Percentiles rank a stretch among this genome's conserved stretches.
Conservation (phyloP, 768 basidiomycete genomes). For the Podaxis pistillaris region DNA sequence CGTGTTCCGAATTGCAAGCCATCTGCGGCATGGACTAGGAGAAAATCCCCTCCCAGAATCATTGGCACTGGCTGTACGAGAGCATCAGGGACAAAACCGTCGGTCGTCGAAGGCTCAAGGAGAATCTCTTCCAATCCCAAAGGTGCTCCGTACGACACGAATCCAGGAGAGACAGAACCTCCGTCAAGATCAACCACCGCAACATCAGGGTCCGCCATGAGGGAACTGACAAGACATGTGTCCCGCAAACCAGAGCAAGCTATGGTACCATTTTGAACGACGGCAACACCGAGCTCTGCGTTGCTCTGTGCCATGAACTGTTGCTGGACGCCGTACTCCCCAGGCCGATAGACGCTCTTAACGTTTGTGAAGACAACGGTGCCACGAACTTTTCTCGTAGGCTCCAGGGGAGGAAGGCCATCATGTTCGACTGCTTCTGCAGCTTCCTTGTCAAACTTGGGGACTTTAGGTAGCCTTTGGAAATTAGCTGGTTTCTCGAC, state of each 20-base stretch:
- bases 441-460: slow-evolving; percentile 72
- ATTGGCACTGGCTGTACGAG: slow-evolving; percentile 42
- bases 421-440: slow-evolving; percentile 59
- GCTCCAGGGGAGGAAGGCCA: slow-evolving; percentile 71
- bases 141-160: slow-evolving; percentile 69
- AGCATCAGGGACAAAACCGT: slow-evolving; percentile 63
- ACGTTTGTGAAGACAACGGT: slow-evolving; percentile 71
- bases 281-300: slow-evolving; percentile 32
- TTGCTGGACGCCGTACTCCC: slow-evolving; percentile 28
- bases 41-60: slow-evolving; percentile 49
- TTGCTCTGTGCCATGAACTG: slow-evolving; percentile 23
- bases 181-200: slow-evolving; percentile 63
- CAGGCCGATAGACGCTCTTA: slow-evolving; percentile 37
- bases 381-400: slow-evolving; percentile 32
- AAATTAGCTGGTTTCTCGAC: slow-evolving; percentile 48
- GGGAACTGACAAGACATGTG: slow-evolving; percentile 21
- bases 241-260: slow-evolving; percentile 41
- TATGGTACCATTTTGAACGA: slow-evolving; percentile 46
- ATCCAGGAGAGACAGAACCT: slow-evolving; percentile 63
- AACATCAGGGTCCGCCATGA: slow-evolving; percentile 21
- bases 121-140: slow-evolving; percentile 72
- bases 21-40: slow-evolving; percentile 66
- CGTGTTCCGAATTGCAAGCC: slow-evolving; percentile 70
- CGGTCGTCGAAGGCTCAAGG: slow-evolving; percentile 65
- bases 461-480: slow-evolving; percentile 53